Evolutionary conservation across 768 basidiomycete genomes (phyloP), one percentile per base, ranked within the genome.

Genomic region (Serendipita vermifera): DNA sequence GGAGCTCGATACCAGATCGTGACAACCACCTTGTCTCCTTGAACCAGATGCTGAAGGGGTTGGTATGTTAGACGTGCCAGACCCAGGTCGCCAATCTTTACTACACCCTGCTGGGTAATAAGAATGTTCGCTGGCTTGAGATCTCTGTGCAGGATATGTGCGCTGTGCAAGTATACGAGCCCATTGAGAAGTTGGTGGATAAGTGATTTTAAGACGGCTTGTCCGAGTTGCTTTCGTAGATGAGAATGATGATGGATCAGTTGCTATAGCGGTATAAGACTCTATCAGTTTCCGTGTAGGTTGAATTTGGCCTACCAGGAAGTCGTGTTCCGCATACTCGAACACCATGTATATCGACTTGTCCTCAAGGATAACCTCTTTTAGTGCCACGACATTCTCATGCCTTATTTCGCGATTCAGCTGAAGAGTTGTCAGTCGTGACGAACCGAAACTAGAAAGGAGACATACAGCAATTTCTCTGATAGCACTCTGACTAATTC

Each of bases 341-440:
- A 99, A 98, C 13, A 98, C 92, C 90, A 99, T 97, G 68, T 92
- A 96, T 60, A 99, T 98, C 1, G 90, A 91, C 68, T 97, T 97
- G 61, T 98, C 96, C 66, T 99, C 94, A 26, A 99, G 72, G 56
- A 99, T 92, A 36, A 97, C 94, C 66, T 98, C 94, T 62, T 85
- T 81, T 36, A 99, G 77, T 0, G 89, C 80, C 6, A 91, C 89
- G 1, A 99, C 73, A 63, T 99, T 97, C 67, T 88, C 86, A 66
- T 94, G 91, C 55, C 79, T 74, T 33, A 92, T 87, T 65, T 94
- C 92, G 51, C 87, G 76, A 68, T 94, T 94, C 61, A 93, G 71
- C 87, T 92, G 62, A 14, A 60, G 64, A 29, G 56, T 53, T 38
- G 61, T 68, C 38, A 67, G 43, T 51, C 60, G 55, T 33, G 26